These are phyloP conservation scores for Apiospora koreana DNA, from an alignment of 2,329 filamentous ascomycete genomes.

Conservation along the genomic window DNA sequence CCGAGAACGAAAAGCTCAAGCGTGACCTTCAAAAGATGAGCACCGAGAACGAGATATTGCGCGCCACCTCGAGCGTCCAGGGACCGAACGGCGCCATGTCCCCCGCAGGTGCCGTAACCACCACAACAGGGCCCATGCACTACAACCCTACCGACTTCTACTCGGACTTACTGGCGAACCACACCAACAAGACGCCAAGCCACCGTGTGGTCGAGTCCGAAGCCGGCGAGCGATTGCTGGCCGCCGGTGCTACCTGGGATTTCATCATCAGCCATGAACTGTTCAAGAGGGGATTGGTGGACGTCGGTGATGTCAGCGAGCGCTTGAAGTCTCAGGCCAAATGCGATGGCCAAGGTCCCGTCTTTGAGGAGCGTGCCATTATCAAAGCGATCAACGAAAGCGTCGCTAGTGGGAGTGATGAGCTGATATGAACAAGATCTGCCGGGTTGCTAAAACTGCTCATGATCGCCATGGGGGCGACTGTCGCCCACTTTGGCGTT, in stretches of 20 bases:
- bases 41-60: conserved; percentile 91
- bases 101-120: conserved; percentile 46
- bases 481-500: background rate
- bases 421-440: conserved; percentile 56
- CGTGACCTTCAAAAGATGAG: conserved; percentile 79
- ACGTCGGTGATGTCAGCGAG: conserved; percentile 80
- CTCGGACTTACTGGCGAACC: conserved; percentile 60
- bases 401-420: conserved; percentile 74
- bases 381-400: conserved; percentile 76
- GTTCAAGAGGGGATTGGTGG: conserved; percentile 75
- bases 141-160: conserved; percentile 76
- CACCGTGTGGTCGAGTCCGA: conserved; percentile 69
- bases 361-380: conserved; percentile 79
- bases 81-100: conserved; percentile 39
- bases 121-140: conserved; percentile 66
- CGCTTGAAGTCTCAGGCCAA: conserved; percentile 72
- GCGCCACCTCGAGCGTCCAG: conserved; percentile 65
- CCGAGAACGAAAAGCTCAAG: conserved; percentile 86
- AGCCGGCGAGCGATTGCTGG: conserved; percentile 69
- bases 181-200: conserved; percentile 63
- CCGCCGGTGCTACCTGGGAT: conserved; percentile 84
- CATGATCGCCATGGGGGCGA: background rate
- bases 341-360: conserved; percentile 86
- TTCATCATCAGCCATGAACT: conserved; percentile 79
- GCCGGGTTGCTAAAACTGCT: background rate